Evolutionary conservation across 805 yeast species (phyloP), one percentile per base, ranked within the genome.

Genomic region (Dipodascus albidus): DNA sequence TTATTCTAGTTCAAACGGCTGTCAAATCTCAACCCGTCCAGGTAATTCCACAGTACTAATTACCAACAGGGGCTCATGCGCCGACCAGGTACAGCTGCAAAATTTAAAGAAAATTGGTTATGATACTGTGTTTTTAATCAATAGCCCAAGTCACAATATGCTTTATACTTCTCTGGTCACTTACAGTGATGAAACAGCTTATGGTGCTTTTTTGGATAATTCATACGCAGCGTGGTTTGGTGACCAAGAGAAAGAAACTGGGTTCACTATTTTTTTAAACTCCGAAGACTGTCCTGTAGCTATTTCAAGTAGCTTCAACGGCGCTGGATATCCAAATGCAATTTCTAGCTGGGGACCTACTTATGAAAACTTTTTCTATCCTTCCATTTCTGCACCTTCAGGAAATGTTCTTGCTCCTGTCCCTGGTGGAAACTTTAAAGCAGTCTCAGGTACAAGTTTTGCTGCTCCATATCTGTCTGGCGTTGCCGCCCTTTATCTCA

Each of bases 321-420:
- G 20, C 3, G 44, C 44, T 6, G 17, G 20, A 6, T 38, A 38
- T 38, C 44, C 31, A 47, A 17, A 47, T n/a, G 22, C 31, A 20
- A 56, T 52, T 38, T 55, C 61, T 8, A 52, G 59, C 3, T 54
- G 50, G 41, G 62, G 62, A 44, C 62, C 61, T 23, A 59, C 62
- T 23, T 57, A 53, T 27, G 60, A 59, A 33, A 57, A 59, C 41
- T 35, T 55, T 31, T 58, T 59, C 22, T 59, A 55, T 48, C 62
- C 62, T 23, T 42, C 58, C 4, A 48, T 59, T 31, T 23, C 62
- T 23, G 62, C 62, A n/a, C 62, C 62, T 31, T 62, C 60, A 38
- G 61, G 62, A 21, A 6, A 23, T 17, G 52, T 59, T 21, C 55
- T 20, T 27, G 58, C 59, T 19, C n/a, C 57, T 1, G 55, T 42